Evolutionary conservation across 2,329 filamentous ascomycete species (phyloP).

Genomic region (Botrytis hyacinthi): DNA sequence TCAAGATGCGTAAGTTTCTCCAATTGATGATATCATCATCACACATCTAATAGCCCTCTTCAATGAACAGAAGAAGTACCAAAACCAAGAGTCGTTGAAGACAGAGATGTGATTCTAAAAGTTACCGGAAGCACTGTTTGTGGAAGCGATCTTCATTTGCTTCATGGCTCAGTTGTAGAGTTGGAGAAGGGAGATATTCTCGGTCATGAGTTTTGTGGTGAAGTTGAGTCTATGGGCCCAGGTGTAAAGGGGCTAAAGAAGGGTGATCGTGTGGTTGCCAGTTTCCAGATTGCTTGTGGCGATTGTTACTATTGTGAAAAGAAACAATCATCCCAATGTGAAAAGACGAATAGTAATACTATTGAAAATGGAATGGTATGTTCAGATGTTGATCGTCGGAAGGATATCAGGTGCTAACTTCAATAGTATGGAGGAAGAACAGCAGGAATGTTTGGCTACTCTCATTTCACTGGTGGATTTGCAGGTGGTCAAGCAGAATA

Average conservation of each 20-base stretch:
- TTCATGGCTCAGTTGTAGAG: slow-evolving; percentile 44
- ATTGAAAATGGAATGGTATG: slow-evolving; percentile 62
- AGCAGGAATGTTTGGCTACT: slow-evolving; percentile 71
- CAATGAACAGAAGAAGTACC: slow-evolving; percentile 55
- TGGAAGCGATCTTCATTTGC: slow-evolving; percentile 41
- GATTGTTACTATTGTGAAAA: slow-evolving; percentile 75
- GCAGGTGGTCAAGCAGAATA: slow-evolving; percentile 87
- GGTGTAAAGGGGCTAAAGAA: slow-evolving; percentile 52
- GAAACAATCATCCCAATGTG: slow-evolving; percentile 77
- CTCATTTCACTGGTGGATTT: slow-evolving; percentile 81
- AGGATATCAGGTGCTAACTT: neutral
- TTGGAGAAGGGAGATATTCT: slow-evolving; percentile 53
- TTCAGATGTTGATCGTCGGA: neutral
- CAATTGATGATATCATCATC: neutral
- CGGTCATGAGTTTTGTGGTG: slow-evolving; percentile 53
- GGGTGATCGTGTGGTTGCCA: slow-evolving; percentile 74
- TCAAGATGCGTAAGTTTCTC: slow-evolving; percentile 56
- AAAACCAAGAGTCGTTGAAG: slow-evolving; percentile 70
- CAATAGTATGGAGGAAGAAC: slow-evolving; percentile 67
- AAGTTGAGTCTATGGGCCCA: slow-evolving; percentile 50
- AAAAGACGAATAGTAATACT: slow-evolving; percentile 73
- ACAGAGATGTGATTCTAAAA: slow-evolving; percentile 74
- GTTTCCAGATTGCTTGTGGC: slow-evolving; percentile 78
- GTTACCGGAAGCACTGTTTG: slow-evolving; percentile 52
- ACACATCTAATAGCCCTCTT: neutral